phyloP scores from a whole-genome alignment of 1,284 basidiomycete genomes.

The Tetrapyrgos nigripes region DNA sequence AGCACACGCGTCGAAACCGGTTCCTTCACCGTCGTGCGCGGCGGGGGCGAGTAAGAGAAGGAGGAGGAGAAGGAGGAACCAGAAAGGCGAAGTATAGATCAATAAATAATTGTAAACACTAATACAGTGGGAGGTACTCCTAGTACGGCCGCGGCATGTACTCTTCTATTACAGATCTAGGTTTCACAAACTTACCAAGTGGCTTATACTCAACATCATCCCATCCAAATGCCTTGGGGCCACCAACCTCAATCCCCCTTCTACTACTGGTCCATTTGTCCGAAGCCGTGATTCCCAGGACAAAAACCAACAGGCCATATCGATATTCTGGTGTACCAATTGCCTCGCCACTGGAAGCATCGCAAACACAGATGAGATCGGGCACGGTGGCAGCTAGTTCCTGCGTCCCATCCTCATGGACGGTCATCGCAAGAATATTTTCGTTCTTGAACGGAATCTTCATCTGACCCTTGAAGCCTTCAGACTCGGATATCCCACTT shows the following conservation, averaged over 20 bases:
- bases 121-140: too few relatives aligned
- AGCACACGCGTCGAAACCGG: background rate
- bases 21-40: background rate
- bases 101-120: background rate
- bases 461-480: slow-evolving; percentile 32
- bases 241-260: slow-evolving; percentile 59
- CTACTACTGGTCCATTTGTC: slow-evolving; percentile 60
- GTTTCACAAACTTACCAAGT: slow-evolving; percentile 39
- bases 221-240: slow-evolving; percentile 47
- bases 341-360: slow-evolving; percentile 59
- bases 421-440: slow-evolving; percentile 51
- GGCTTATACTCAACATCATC: slow-evolving; percentile 40
- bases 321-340: slow-evolving; percentile 56
- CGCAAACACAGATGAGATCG: slow-evolving; percentile 65
- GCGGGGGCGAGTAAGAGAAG: too few relatives aligned
- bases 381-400: slow-evolving; percentile 54
- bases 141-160: slow-evolving; percentile 15
- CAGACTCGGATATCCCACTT: slow-evolving; percentile 16
- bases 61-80: too few relatives aligned
- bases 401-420: slow-evolving; percentile 40
- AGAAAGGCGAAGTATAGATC: too few relatives aligned
- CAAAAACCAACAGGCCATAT: slow-evolving; percentile 62
- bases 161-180: slow-evolving; percentile 43
- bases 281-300: slow-evolving; percentile 61
- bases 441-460: slow-evolving; percentile 55